Conservation (phyloP, 495 filamentous ascomycete genomes). For the Oidiodendron maius region DNA sequence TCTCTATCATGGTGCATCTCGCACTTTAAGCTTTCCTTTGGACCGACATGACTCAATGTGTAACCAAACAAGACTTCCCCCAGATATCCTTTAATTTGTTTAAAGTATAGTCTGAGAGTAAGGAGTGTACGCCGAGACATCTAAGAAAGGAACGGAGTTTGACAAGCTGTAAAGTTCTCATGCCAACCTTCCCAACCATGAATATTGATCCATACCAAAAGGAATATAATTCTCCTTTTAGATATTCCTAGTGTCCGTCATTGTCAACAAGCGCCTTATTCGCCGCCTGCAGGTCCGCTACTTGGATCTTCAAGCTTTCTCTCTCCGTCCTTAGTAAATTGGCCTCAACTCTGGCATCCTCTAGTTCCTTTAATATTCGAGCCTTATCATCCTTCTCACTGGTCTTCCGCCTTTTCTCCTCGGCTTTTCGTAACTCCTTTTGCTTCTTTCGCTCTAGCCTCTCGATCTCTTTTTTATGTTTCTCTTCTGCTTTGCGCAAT, state of each 20-base stretch:
- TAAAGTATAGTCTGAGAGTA: no score
- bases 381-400: conserved; percentile 49
- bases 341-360: conserved; percentile 46
- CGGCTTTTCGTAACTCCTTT: conserved; percentile 54
- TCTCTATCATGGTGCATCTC: no score
- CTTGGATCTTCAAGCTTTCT: conserved; percentile 54
- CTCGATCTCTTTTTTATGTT: conserved; percentile 53
- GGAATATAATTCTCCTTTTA: conserved; percentile 61
- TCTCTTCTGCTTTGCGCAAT: conserved; percentile 50
- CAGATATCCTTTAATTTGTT: no score
- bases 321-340: conserved; percentile 52
- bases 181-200: background rate
- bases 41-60: no score
- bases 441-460: conserved; percentile 58
- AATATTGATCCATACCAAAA: background rate
- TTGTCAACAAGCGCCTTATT: conserved; percentile 56
- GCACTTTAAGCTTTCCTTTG: no score
- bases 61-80: no score
- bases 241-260: no score
- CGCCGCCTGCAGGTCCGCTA: conserved; percentile 60
- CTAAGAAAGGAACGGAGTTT: no score
- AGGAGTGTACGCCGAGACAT: no score
- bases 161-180: no score
- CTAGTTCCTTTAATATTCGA: conserved; percentile 39
- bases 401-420: conserved; percentile 47